phyloP scores from a whole-genome alignment of 805 yeast genomes.

The Yarrowia divulgata region DNA sequence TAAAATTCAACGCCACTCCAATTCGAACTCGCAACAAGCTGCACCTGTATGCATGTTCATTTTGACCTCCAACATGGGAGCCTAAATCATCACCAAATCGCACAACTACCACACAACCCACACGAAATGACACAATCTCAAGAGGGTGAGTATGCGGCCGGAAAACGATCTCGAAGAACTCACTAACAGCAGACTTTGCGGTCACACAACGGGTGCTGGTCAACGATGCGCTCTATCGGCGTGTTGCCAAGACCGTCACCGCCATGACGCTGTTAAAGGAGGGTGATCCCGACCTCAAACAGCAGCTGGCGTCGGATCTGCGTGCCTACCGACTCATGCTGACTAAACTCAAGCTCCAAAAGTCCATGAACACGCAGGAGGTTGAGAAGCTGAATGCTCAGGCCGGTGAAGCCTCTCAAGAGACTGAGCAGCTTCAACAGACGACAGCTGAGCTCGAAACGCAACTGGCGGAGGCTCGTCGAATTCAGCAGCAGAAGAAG shows the following conservation, averaged over 20 bases:
- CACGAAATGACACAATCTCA: slow-evolving; percentile 26
- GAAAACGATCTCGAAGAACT: too few relatives aligned
- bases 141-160: slow-evolving; percentile 1
- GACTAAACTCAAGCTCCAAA: slow-evolving; percentile 22
- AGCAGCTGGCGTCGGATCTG: slow-evolving; percentile 21
- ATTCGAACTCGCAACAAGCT: slow-evolving; percentile 11
- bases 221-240: slow-evolving; percentile 19
- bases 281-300: slow-evolving; percentile 9
- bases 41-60: slow-evolving; percentile 3
- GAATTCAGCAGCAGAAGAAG: slow-evolving; percentile 27
- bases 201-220: slow-evolving; percentile 22
- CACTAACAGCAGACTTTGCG: slow-evolving; percentile 26
- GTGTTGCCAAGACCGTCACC: slow-evolving; percentile 17
- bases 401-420: slow-evolving; percentile 14
- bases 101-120: not conserved
- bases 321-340: slow-evolving; percentile 35
- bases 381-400: slow-evolving; percentile 10
- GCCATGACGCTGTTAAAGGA: slow-evolving; percentile 9
- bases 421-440: slow-evolving; percentile 12
- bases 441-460: slow-evolving; percentile 21
- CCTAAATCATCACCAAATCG: slow-evolving; percentile 20
- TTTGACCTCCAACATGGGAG: slow-evolving; percentile 9
- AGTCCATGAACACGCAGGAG: slow-evolving; percentile 20
- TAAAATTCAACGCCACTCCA: not conserved
- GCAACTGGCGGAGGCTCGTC: slow-evolving; percentile 8